Evolutionary conservation across 768 basidiomycete species (phyloP), one percentile per base, ranked within the genome.

Genomic region (Suillus sp.): DNA sequence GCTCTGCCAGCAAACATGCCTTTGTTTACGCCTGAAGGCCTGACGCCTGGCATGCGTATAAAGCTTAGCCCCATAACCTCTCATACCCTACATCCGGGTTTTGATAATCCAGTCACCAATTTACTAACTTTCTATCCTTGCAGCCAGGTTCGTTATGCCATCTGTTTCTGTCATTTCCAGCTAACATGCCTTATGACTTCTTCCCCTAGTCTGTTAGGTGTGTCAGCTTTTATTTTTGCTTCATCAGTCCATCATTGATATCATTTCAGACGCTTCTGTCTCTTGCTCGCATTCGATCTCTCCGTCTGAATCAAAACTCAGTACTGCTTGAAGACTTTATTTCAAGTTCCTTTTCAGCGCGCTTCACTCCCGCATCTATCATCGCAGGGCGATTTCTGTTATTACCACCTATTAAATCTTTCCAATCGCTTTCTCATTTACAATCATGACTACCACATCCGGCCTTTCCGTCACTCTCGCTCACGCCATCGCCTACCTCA

Each of bases 401-500:
- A 60, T 72, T 58, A 53, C 51, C 40, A 55, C 47, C 40, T 61
- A 63, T 32, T 68, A 61, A 8, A 60, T 69, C 48, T 43, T 47
- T 55, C 48, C 43, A 42, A 45, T 55, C 34, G 20, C 32, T 56
- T 34, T 45, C 32, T 62, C 30, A 30, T 51, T 43, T 55, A 10
- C 22, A 55, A 64, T 27, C 47, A 73, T 75, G 74, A 54, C 76
- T 65, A 68, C 74, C 68, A 69, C 84, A 68, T 76, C 82, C 68
- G 81, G 75, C 69, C 86, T 93, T 74, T 80, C 87, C 65, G 73
- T 85, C 77, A 83, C 90, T 66, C 84, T 93, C 74, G 82, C 88
- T 64, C 88, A 93, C 70, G 87, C 87, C 73, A 83, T 92, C 73
- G 78, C 86, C 62, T 91, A 86, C 80, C 81, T 93, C 74, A 91